Evolutionary conservation across 2,329 filamentous ascomycete species (phyloP), one percentile per base, ranked within the genome.

Genomic region (Bimuria novae-zelandiae): DNA sequence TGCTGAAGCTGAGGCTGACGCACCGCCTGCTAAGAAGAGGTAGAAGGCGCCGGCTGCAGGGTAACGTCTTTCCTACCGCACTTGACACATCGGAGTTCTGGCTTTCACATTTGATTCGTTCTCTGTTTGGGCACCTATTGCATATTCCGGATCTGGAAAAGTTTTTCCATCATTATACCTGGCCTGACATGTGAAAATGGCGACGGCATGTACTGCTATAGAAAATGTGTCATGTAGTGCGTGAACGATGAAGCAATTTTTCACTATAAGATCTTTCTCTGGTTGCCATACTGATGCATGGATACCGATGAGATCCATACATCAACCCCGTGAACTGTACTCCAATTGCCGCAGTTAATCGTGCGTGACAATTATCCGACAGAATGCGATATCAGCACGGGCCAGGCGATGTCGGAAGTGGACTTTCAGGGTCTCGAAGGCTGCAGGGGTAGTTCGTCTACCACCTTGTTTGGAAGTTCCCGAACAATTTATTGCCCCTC

Each of bases 21-120:
- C 77, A 16, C 78, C 79, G 19, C 66, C 63, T 22, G 71, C 75
- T 60, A 81, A 82, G 77, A 82, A 81, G 76, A 77, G 73, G 71
- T 76, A 75, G 41, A 70, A 67, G 33, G 67, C 70, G 44, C 74
- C 41, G 77, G 69, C 79, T 72, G 60, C 51, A 48, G 37, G 25
- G 17, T 29, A 44, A 21, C 52, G 46, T 22, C 19, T 45, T 10
- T 27, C 25, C 5, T 27, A 55, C 55, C 61, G 49, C 57, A 47
- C 54, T 44, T 41, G 49, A 49, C 35, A 57, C 23, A 49, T 39
- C 55, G 63, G 65, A 60, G 62, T 70, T 65, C 42, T 43, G 54
- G 51, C 35, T 36, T 49, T 44, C 61, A 64, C 54, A 33, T 55
- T 57, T 51, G 21, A 37, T 43, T 43, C 7, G 14, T 23, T 55